Evolutionary conservation across 495 filamentous ascomycete genomes (phyloP), one percentile per base, ranked within the genome.

Genomic region (Penicillium argentinense): DNA sequence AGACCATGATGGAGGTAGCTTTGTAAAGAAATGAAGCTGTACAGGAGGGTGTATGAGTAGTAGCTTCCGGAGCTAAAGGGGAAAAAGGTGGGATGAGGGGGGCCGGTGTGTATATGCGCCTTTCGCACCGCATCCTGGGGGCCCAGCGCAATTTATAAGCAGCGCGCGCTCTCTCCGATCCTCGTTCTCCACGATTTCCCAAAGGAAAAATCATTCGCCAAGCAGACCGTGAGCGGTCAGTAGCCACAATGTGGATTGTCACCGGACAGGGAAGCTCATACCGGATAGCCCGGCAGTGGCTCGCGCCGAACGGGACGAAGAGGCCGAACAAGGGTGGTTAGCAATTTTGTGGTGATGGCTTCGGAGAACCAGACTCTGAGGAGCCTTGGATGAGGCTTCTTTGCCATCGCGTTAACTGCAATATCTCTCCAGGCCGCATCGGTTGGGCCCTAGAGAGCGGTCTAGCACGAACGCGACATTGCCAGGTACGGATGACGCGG

Each of bases 141-240:
- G 34, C 26, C 47, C 42, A 14, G 41, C 44, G 27, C 45, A 37
- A 60, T 63, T 63, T 63, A 63, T 63, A 63, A 63, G 59, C 59
- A 47, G 25, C 34, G 32, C 41, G 21, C 33, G 4, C 36, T 16
- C 28, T 28, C 29, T 30, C 42, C 39, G 39, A 53, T 55, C 27
- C 32, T 54, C 37, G 28, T 48, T 48, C 49, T 59, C 52, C 52
- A 54, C 32, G 42, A 45, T 52, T 36, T 21, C 43, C 25, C 9
- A 49, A 45, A 45, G 24, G 21, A 49, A 53, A 53, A 59, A 42
- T 34, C 26, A 54, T 43, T 50, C 39, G 47, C 38, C 45, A 36
- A 48, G 56, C 12, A 7, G 14, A 19, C 24, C 30, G 37, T 24
- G 33, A 52, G 53, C 48, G 40, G 55, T 45, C 41, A 49, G 44